Evolutionary conservation across 441 rosid genomes (phyloP), one percentile per base, ranked within the genome.

Genomic region (Gossypium laxum): DNA sequence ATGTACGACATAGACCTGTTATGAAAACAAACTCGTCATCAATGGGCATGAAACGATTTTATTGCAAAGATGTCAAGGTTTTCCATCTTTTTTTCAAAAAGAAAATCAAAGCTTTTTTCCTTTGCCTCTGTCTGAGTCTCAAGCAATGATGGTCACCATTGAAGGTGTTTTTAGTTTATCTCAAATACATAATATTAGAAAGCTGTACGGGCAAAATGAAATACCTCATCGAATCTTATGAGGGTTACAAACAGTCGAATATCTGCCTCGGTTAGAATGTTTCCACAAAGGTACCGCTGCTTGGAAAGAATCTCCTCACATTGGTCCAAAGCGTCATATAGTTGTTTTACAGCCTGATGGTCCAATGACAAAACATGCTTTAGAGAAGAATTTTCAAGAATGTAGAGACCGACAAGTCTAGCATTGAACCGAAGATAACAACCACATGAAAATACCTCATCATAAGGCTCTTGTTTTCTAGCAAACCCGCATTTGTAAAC

Each of bases 401-500:
- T 52, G 11, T 34, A 1, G 59, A 60, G 54, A 65, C 17, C 60
- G n/a, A 19, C 28, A 54, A 51, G 11, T 62, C 52, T 41, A 14
- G 6, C 19, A 34, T 1, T 11, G 1, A 58, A 52, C 5, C 8
- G 10, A 67, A 67, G 61, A 26, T 62, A 41, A 38, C 4, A 14
- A 67, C n/a, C 12, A 50, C 19, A 26, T 2, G 50, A 12, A 30
- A 58, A 70, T 76, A 93, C 98, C 92, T 89, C 91, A 69, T 93
- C 94, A 54, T 89, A 93, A 24, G 97, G 90, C 57, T 45, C 89
- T 80, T 93, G 94, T 75, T 87, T 86, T 75, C 74, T 86, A 0
- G 97, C 98, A 82, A 93, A 89, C 6, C 98, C 97, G 18, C 98
- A 91, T 82, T 79, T 86, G 75, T 91, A 93, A 68, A 91, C 97